Conservation (phyloP, 2,329 filamentous ascomycete genomes). For the Alternaria metachromatica region DNA sequence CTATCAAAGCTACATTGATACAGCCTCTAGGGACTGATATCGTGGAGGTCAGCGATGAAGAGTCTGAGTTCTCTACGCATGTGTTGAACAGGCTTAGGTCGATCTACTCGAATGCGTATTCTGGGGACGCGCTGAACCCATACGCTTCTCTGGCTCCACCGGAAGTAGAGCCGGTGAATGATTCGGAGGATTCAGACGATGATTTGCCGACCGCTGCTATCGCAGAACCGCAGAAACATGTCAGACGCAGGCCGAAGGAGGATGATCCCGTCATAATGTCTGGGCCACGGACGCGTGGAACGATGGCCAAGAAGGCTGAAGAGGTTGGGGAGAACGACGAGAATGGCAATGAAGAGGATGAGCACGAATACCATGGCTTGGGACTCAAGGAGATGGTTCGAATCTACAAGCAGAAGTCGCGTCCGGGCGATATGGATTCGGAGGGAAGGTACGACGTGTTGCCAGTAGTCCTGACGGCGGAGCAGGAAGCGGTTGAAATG, state of each 20-base stretch:
- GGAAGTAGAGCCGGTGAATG: background rate
- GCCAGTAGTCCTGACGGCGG: constrained; percentile 2
- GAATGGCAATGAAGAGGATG: background rate
- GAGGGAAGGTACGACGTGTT: background rate
- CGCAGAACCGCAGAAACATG: too few species aligned
- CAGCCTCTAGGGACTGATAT: background rate
- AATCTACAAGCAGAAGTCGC: background rate
- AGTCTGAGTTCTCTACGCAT: background rate
- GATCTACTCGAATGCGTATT: background rate
- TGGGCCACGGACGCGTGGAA: background rate
- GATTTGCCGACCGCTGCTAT: background rate
- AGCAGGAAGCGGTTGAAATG: constrained; percentile 1
- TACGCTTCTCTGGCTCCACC: background rate
- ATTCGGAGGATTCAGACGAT: background rate
- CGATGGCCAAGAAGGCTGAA: background rate
- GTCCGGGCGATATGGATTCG: background rate
- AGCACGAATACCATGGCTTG: background rate
- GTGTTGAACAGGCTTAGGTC: background rate
- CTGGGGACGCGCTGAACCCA: background rate
- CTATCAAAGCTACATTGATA: background rate
- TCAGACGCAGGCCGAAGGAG: background rate
- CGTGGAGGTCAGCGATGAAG: background rate
- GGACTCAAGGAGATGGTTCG: background rate
- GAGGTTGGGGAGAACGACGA: background rate
- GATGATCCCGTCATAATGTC: background rate